Base-by-base conservation (phyloP, 2,329 filamentous ascomycete genomes). In the Podosphaera fusca region DNA sequence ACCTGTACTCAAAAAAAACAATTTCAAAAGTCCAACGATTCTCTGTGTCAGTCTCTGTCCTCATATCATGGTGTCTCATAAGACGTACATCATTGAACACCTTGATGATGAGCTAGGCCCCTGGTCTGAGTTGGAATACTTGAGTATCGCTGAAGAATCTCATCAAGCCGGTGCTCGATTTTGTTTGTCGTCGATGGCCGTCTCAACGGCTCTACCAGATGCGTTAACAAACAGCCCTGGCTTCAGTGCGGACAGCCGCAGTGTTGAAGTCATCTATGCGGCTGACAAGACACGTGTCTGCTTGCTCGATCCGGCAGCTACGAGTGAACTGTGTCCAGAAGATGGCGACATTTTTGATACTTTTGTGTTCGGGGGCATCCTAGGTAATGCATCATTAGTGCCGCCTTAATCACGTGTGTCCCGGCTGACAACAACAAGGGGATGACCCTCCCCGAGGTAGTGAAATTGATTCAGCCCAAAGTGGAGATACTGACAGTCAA, bases 41-140 rank as follows among this genome's bases (percentile, higher is more conserved):
- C 21, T 21, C 21, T 21, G 21, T 21, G 21, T 21, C 21, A 21
- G 21, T 42, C 5, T 42, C 38, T 4, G 38, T 12, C n/a, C 3
- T 12, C 38, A 42, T 3, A 42, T 12, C 10, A 42, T 42, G 38
- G 38, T 14, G 10, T 12, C 70, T 29, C 68, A 69, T 62, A 85
- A 88, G 70, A 89, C 81, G 49, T 95, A 92, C 71, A 85, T 96
- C 65, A 89, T 96, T 64, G 90, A 96, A 74, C 90, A 98, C 71
- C 81, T 98, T 62, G 92, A 98, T 72, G 83, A 86, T 46, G 92
- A 98, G 70, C 77, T 98, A 35, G 92, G 94, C 38, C 79, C 81
- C 46, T 98, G 92, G 92, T 96, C 92, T 31, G 81, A 87, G 61
- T 79, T 96, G 56, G 92, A 98, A 73, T 98, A 98, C 72, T 74